These are phyloP conservation scores for Alnus rubra DNA, from an alignment of 306 rosid species.

Conservation along the genomic window DNA sequence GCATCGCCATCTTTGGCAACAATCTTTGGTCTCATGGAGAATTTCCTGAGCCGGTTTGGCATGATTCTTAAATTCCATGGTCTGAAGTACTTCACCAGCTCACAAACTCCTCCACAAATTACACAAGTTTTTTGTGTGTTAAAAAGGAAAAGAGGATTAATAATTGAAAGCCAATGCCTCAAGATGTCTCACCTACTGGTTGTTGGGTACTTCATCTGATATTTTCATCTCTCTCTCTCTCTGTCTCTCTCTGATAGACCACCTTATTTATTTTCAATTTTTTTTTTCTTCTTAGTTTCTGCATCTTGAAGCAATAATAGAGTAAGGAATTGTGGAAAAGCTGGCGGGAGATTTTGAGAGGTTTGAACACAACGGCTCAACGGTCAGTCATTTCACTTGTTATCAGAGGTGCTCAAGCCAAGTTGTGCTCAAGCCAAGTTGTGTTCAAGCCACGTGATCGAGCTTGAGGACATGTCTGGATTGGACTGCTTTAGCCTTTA, in stretches of 20 bases:
- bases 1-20: conserved; percentile 8
- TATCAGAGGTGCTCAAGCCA: neutral
- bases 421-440: conserved; percentile 10
- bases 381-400: neutral
- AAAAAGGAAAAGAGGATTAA: conserved; percentile 9
- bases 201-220: conserved; percentile 31
- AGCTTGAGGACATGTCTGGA: neutral
- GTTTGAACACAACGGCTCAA: conserved; percentile 24
- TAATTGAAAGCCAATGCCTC: conserved; percentile 3
- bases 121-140: conserved; percentile 13
- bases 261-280: conserved; percentile 18
- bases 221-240: conserved; percentile 14
- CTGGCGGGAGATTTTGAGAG: conserved; percentile 29
- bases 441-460: neutral
- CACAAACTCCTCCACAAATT: conserved; percentile 10
- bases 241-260: conserved; percentile 20
- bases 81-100: conserved; percentile 19
- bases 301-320: conserved; percentile 34
- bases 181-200: conserved; percentile 29
- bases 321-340: conserved; percentile 23
- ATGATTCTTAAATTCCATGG: conserved; percentile 31
- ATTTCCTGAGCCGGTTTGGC: neutral
- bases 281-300: conserved; percentile 18
- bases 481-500: neutral
- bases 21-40: neutral